Evolutionary conservation across 73 alveolate species (phyloP).

Genomic region (Blepharisma japonicum): DNA sequence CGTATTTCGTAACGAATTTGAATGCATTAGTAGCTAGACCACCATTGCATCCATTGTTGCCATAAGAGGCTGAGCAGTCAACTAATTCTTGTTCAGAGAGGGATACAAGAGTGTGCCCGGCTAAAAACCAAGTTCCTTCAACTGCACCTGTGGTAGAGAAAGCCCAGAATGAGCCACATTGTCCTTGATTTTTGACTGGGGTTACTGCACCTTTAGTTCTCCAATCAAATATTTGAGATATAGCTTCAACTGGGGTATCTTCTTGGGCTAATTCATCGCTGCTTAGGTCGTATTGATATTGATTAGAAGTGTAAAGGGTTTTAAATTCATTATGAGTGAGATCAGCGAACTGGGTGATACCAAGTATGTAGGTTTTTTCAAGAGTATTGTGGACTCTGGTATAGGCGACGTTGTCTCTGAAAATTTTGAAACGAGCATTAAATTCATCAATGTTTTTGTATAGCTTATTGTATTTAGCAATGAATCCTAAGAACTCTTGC

Average conservation of each 20-base stretch:
- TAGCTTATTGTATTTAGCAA: neutral
- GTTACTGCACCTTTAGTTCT: slow-evolving; percentile 71
- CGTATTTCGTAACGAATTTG: slow-evolving; percentile 36
- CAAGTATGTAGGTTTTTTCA: neutral
- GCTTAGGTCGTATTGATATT: too few species aligned
- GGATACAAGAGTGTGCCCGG: slow-evolving; percentile 42
- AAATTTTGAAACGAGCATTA: neutral
- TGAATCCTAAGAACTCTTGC: neutral
- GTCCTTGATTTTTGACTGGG: slow-evolving; percentile 71
- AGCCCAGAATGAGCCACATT: slow-evolving; percentile 89
- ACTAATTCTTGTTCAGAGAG: slow-evolving; percentile 71
- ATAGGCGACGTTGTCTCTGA: slow-evolving; percentile 21
- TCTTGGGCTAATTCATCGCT: too few species aligned
- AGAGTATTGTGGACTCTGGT: neutral
- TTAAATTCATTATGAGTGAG: neutral
- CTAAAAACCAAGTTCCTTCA: slow-evolving; percentile 66
- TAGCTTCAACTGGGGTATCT: too few species aligned
- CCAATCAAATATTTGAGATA: slow-evolving; percentile 51
- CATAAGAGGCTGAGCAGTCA: slow-evolving; percentile 73
- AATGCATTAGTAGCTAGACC: slow-evolving; percentile 43
- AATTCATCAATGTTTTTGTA: neutral
- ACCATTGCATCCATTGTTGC: slow-evolving; percentile 78
- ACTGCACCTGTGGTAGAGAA: slow-evolving; percentile 85
- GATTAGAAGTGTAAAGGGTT: slow-evolving; percentile 8
- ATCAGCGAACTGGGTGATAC: slow-evolving; percentile 13